phyloP scores from a whole-genome alignment of 495 filamentous ascomycete genomes.

The Letharia lupina region DNA sequence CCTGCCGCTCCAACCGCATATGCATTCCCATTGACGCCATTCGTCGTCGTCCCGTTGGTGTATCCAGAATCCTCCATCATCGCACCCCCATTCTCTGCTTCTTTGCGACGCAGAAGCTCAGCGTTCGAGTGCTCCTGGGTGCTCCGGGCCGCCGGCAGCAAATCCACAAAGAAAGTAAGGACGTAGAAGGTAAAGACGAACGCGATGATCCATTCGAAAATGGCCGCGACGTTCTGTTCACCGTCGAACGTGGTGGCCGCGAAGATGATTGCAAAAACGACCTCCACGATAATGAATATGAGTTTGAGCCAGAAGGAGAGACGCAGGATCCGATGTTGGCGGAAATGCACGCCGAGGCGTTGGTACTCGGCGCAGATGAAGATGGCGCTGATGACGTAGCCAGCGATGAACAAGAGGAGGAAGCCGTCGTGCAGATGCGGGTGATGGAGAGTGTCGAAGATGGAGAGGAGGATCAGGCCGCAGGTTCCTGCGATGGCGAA shows the following conservation, averaged over 20 bases:
- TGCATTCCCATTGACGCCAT: constrained; percentile 7
- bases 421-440: constrained; percentile 63
- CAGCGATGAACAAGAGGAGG: constrained; percentile 68
- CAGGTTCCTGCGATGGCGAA: constrained; percentile 67
- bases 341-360: constrained; percentile 67
- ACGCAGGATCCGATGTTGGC: constrained; percentile 61
- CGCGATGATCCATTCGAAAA: constrained; percentile 57
- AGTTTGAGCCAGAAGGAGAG: constrained; percentile 77
- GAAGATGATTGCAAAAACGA: constrained; percentile 64
- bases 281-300: constrained; percentile 54
- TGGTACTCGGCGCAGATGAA: constrained; percentile 86
- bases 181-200: constrained; percentile 88
- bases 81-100: constrained; percentile 15
- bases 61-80: background rate
- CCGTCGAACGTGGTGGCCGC: constrained; percentile 34
- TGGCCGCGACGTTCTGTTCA: constrained; percentile 47
- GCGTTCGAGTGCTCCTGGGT: constrained; percentile 37
- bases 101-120: constrained; percentile 33
- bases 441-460: constrained; percentile 73
- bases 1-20: background rate
- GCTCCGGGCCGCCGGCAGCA: constrained; percentile 68
- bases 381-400: constrained; percentile 67
- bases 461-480: constrained; percentile 70
- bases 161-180: constrained; percentile 79
- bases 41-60: background rate